Evolutionary conservation across 2,329 filamentous ascomycete species (phyloP).

Genomic region (Macrophomina pseudophaseolina): DNA sequence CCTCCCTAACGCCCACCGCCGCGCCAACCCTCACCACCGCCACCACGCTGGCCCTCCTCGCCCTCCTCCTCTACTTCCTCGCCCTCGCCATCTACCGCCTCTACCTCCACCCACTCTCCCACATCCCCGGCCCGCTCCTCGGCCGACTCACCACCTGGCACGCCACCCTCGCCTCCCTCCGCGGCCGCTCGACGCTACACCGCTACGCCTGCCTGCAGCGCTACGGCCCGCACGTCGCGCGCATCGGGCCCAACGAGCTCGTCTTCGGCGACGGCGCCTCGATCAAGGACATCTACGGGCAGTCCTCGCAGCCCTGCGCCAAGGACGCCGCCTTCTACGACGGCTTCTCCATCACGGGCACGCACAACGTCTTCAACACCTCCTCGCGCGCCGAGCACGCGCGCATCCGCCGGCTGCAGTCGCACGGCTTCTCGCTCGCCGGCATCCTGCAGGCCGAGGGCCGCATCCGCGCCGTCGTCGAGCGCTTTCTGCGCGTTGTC

Average conservation of each 20-base stretch:
- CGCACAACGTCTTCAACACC: conserved; percentile 1
- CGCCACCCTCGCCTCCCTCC: conserved; percentile 1
- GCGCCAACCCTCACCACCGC: neutral
- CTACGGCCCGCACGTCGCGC: conserved; percentile 43
- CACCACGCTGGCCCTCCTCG: neutral
- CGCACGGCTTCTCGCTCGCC: neutral
- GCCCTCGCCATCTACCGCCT: neutral
- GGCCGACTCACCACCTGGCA: conserved; percentile 29
- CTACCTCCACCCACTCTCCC: conserved; percentile 20
- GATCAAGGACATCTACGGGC: conserved; percentile 40
- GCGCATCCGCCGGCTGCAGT: neutral
- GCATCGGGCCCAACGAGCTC: conserved; percentile 50
- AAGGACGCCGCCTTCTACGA: conserved; percentile 1
- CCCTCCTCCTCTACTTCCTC: neutral
- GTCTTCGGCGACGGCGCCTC: conserved; percentile 48
- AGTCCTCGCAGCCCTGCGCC: neutral
- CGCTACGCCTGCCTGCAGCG: neutral
- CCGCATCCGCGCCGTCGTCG: neutral
- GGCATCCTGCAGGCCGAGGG: neutral
- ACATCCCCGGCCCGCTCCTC: conserved; percentile 21
- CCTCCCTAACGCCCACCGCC: neutral
- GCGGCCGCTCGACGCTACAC: neutral
- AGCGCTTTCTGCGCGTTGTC: neutral
- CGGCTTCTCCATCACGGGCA: conserved; percentile 3
- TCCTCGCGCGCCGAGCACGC: neutral